These are phyloP conservation scores for Blastocrithidia nonstop DNA, from an alignment of 208 protist genomes.

Conservation along the genomic window DNA sequence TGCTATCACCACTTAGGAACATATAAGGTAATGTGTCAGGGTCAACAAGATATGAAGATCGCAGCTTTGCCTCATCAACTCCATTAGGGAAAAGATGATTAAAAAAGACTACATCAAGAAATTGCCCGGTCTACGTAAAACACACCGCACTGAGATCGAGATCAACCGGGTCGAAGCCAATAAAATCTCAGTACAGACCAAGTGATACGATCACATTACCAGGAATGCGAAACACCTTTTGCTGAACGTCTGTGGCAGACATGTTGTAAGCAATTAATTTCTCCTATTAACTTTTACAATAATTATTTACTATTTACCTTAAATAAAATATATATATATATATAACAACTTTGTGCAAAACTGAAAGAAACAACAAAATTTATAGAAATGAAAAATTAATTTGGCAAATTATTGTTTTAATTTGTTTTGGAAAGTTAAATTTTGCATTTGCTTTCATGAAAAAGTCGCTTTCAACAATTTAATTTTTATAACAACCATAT, in stretches of 20 bases:
- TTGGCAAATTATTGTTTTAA: no score
- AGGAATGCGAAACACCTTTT: slow-evolving; percentile 73
- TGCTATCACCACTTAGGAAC: slow-evolving; percentile 71
- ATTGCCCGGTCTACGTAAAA: slow-evolving; percentile 57
- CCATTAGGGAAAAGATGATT: slow-evolving; percentile 60
- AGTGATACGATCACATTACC: slow-evolving; percentile 40
- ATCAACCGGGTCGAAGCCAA: slow-evolving; percentile 56
- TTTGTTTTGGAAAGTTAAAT: no score
- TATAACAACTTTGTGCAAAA: slow-evolving; percentile 4
- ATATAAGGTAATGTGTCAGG: slow-evolving; percentile 53
- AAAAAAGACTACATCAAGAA: slow-evolving; percentile 71
- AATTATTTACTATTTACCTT: slow-evolving; percentile 1
- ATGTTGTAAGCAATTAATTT: no score
- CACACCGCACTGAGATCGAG: slow-evolving; percentile 68
- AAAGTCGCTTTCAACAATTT: no score
- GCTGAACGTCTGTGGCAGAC: slow-evolving; percentile 53
- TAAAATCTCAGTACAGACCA: slow-evolving; percentile 61
- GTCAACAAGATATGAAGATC: slow-evolving; percentile 18
- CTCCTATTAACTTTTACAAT: no score
- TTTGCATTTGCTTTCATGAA: no score
- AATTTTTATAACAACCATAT: no score
- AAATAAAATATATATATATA: background rate
- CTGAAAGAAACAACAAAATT: slow-evolving; percentile 1
- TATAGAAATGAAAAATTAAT: slow-evolving; percentile 1
- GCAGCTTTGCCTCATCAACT: slow-evolving; percentile 32